phyloP scores from a whole-genome alignment of 441 rosid species.

The Gossypium aridum region DNA sequence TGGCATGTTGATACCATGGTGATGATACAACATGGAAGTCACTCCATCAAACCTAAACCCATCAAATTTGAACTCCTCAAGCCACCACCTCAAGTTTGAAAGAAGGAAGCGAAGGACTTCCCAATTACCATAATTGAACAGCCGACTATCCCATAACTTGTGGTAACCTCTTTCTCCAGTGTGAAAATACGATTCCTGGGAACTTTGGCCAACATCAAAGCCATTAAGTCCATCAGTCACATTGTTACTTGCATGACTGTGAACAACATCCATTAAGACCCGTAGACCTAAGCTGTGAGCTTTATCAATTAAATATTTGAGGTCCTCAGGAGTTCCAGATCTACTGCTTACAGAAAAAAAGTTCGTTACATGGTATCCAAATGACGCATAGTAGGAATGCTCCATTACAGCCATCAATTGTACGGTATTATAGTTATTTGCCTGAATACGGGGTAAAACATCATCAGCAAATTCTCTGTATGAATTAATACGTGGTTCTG shows the following conservation, averaged over 20 bases:
- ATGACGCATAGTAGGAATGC: conserved; percentile 81
- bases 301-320: conserved; percentile 76
- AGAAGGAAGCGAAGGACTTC: conserved; percentile 83
- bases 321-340: conserved; percentile 84
- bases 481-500: conserved; percentile 59
- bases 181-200: conserved; percentile 77
- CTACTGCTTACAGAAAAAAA: conserved; percentile 81
- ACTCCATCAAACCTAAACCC: conserved; percentile 83
- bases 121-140: conserved; percentile 83
- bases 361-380: conserved; percentile 79
- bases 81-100: conserved; percentile 84
- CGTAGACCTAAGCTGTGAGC: conserved; percentile 74
- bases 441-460: conserved; percentile 67
- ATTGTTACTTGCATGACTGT: conserved; percentile 81
- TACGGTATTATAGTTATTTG: conserved; percentile 66
- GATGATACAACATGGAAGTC: conserved; percentile 83
- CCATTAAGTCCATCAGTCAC: conserved; percentile 83
- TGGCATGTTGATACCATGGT: conserved; percentile 66
- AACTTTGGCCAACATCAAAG: conserved; percentile 72
- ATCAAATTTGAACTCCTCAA: conserved; percentile 75
- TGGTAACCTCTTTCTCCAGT: conserved; percentile 72
- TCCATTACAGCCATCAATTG: conserved; percentile 87
- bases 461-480: conserved; percentile 77
- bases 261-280: conserved; percentile 76
- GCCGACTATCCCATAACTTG: conserved; percentile 73